These are phyloP conservation scores for Sphaerosporella brunnea DNA, from an alignment of 495 filamentous ascomycete genomes.

Conservation along the genomic window DNA sequence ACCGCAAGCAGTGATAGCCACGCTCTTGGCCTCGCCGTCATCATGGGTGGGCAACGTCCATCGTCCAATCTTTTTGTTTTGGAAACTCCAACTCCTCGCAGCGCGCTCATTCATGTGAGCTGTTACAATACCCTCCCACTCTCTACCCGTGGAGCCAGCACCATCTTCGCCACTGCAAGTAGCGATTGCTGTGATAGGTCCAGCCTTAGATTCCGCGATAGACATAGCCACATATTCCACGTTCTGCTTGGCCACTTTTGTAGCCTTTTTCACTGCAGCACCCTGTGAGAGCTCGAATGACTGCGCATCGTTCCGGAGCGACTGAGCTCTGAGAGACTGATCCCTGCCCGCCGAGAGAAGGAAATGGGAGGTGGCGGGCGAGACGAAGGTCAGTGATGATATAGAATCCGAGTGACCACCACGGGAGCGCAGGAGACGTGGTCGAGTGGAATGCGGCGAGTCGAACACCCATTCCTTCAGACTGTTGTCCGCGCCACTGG, in stretches of 20 bases:
- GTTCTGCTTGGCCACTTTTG: slow-evolving; percentile 54
- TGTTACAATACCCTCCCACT: slow-evolving; percentile 93
- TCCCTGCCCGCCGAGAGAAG: slow-evolving; percentile 75
- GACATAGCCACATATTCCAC: slow-evolving; percentile 35
- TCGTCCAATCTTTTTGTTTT: slow-evolving; percentile 82
- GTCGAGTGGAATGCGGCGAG: slow-evolving; percentile 40
- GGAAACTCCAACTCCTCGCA: slow-evolving; percentile 82
- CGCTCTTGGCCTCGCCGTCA: slow-evolving; percentile 64
- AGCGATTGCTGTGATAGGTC: slow-evolving; percentile 76
- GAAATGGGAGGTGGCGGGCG: slow-evolving; percentile 79
- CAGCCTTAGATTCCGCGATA: slow-evolving; percentile 64
- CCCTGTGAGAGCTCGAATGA: slow-evolving; percentile 88
- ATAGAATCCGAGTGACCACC: slow-evolving; percentile 77
- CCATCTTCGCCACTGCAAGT: slow-evolving; percentile 84
- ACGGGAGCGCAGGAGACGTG: slow-evolving; percentile 63
- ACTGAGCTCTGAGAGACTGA: slow-evolving; percentile 85
- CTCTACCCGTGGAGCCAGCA: slow-evolving; percentile 47
- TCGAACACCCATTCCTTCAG: slow-evolving; percentile 39
- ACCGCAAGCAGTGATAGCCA: slow-evolving; percentile 76
- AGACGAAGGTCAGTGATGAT: slow-evolving; percentile 56
- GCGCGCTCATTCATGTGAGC: slow-evolving; percentile 73
- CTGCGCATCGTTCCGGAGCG: slow-evolving; percentile 83
- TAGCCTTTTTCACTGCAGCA: slow-evolving; percentile 52
- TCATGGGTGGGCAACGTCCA: slow-evolving; percentile 86
- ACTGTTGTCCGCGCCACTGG: slow-evolving; percentile 80